A percentile compares a stretch with the other conserved stretches of the same genome.
Conservation (phyloP, 345 rosid genomes). For the Dimocarpus longan region DNA sequence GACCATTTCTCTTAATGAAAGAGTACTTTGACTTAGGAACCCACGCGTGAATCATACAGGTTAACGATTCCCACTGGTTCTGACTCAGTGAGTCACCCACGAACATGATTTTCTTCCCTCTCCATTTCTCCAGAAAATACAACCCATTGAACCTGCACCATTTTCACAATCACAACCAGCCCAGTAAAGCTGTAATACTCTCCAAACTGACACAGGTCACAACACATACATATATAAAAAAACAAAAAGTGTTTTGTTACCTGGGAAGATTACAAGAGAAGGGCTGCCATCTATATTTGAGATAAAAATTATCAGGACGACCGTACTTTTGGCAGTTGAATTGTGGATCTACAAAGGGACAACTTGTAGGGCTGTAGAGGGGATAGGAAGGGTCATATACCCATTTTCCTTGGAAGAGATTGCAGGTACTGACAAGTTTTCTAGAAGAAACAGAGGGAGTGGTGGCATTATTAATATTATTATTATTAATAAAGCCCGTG, state of each 20-base stretch:
- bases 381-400: slow-evolving; percentile 56
- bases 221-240: background rate
- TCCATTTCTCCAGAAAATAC: slow-evolving; percentile 72
- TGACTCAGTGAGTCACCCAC: slow-evolving; percentile 93
- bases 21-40: slow-evolving; percentile 63
- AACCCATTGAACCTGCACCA: slow-evolving; percentile 76
- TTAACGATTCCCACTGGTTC: slow-evolving; percentile 80
- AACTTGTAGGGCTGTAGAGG: slow-evolving; percentile 44
- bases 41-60: slow-evolving; percentile 71
- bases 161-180: background rate
- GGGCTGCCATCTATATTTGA: slow-evolving; percentile 71
- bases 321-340: slow-evolving; percentile 65
- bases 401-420: slow-evolving; percentile 62
- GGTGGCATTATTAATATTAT: background rate
- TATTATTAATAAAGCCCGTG: background rate
- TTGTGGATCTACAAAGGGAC: slow-evolving; percentile 61
- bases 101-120: slow-evolving; percentile 96
- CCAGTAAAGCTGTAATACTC: background rate
- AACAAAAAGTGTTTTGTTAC: slow-evolving; percentile 18
- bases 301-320: slow-evolving; percentile 50
- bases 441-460: slow-evolving; percentile 14
- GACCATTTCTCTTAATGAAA: slow-evolving; percentile 45
- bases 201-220: slow-evolving; percentile 11
- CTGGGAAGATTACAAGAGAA: slow-evolving; percentile 55
- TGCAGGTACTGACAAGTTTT: slow-evolving; percentile 39